Percentiles rank a stretch among this genome's conserved stretches.
Evolutionary conservation across 2,329 filamentous ascomycete genomes (phyloP).

Genomic region (Gaeumannomyces tritici): DNA sequence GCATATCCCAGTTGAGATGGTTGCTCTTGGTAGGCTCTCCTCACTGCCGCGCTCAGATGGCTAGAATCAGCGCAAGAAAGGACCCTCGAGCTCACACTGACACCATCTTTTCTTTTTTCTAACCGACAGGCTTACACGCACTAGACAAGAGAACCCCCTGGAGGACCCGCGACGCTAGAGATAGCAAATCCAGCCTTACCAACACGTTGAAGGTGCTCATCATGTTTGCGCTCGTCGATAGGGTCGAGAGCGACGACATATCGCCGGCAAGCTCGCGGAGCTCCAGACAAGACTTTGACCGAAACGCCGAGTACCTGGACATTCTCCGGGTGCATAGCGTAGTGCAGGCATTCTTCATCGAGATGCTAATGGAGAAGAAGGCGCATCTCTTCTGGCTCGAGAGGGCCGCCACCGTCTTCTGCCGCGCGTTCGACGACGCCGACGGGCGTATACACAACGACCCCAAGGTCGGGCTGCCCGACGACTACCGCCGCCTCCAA

Average conservation of each 20-base stretch:
- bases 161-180: constrained; percentile 29
- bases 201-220: constrained; percentile 41
- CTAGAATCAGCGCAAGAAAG: too few species aligned
- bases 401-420: constrained; percentile 36
- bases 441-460: constrained; percentile 30
- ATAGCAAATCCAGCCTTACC: constrained; percentile 27
- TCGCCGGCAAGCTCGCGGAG: constrained; percentile 29
- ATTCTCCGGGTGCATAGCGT: constrained; percentile 41
- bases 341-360: constrained; percentile 42
- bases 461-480: constrained; percentile 31
- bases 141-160: constrained; percentile 36
- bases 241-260: constrained; percentile 33
- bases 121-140: constrained; percentile 27
- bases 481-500: constrained; percentile 42
- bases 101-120: not conserved
- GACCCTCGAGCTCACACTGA: not conserved
- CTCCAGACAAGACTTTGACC: constrained; percentile 26
- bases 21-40: constrained; percentile 41
- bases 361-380: constrained; percentile 30
- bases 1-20: constrained; percentile 56
- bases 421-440: constrained; percentile 36
- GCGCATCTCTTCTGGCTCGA: constrained; percentile 38
- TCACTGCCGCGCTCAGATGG: too few species aligned
- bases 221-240: constrained; percentile 40
- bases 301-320: constrained; percentile 34